A percentile compares a stretch with the other conserved stretches of the same genome.
phyloP scores from a whole-genome alignment of 2,329 filamentous ascomycete species.

The Mariannaea elegans region DNA sequence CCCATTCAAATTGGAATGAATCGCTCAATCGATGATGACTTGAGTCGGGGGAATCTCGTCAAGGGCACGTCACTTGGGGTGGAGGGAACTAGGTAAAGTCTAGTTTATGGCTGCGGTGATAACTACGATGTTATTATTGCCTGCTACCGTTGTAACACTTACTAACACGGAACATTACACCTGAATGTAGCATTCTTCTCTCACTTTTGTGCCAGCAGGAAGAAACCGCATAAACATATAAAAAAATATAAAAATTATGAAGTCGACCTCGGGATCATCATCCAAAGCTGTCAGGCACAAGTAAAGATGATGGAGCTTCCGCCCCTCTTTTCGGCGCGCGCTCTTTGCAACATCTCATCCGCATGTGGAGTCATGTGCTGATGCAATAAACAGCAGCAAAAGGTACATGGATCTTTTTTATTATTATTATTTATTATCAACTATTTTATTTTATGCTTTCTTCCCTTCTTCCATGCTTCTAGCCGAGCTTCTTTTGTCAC shows the following conservation, averaged over 20 bases:
- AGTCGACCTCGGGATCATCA: too few relatives aligned
- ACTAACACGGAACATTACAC: too few relatives aligned
- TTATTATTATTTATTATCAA: too few relatives aligned
- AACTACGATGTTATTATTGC: constrained; percentile 1
- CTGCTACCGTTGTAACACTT: too few relatives aligned
- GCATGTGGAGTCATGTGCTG: constrained; percentile 8
- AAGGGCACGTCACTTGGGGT: constrained; percentile 34
- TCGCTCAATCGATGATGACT: constrained; percentile 14
- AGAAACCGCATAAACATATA: too few relatives aligned
- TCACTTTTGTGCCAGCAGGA: too few relatives aligned
- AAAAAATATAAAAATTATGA: too few relatives aligned
- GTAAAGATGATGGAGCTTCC: not conserved
- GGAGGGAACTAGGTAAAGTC: not conserved
- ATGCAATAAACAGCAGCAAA: not conserved
- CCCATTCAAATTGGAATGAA: not conserved
- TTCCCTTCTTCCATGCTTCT: not conserved
- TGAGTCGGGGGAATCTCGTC: constrained; percentile 26
- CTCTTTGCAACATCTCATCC: not conserved
- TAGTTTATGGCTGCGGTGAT: not conserved
- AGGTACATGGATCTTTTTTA: not conserved
- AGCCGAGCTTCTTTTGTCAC: not conserved
- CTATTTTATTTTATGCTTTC: too few relatives aligned
- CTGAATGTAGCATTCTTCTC: too few relatives aligned
- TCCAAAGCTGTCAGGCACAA: constrained; percentile 1
- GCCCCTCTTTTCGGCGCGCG: constrained; percentile 8